phyloP scores from a whole-genome alignment of 805 yeast species.

The Metschnikowia proteae region DNA sequence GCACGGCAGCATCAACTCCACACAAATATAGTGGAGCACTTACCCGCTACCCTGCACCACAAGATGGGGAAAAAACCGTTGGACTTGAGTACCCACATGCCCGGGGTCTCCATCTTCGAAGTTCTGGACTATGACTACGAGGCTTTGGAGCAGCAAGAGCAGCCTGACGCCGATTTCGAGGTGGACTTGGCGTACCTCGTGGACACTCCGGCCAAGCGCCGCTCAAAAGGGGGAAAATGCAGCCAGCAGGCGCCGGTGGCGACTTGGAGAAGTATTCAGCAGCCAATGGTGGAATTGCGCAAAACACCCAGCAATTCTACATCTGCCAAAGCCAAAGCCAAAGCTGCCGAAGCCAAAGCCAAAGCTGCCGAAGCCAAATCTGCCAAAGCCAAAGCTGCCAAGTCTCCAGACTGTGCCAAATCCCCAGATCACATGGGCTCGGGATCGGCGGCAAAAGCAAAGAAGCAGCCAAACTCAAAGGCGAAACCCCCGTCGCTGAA shows the following conservation, averaged over 20 bases:
- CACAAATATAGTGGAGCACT: background rate
- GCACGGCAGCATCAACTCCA: background rate
- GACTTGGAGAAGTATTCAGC: background rate
- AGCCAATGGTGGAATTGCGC: background rate
- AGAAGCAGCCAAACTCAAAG: too few species aligned
- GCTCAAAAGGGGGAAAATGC: too few species aligned
- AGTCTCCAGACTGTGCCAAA: too few species aligned
- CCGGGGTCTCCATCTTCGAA: constrained; percentile 8
- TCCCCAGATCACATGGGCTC: too few species aligned
- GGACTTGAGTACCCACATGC: background rate
- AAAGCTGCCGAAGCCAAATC: too few species aligned
- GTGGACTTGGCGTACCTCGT: constrained; percentile 29
- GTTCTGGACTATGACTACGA: constrained; percentile 19
- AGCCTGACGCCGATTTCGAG: constrained; percentile 21
- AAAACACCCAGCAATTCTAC: too few species aligned
- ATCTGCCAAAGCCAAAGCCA: too few species aligned
- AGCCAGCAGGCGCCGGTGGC: too few species aligned
- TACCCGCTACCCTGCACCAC: background rate
- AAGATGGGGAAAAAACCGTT: background rate
- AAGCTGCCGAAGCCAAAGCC: too few species aligned
- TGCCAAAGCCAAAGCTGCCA: too few species aligned
- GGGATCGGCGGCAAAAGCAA: too few species aligned
- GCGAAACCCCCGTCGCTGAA: too few species aligned
- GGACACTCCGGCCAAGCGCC: background rate
- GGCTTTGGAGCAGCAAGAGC: constrained; percentile 13